These are phyloP conservation scores for Glonium stellatum DNA, from an alignment of 495 filamentous ascomycete species.

Conservation along the genomic window DNA sequence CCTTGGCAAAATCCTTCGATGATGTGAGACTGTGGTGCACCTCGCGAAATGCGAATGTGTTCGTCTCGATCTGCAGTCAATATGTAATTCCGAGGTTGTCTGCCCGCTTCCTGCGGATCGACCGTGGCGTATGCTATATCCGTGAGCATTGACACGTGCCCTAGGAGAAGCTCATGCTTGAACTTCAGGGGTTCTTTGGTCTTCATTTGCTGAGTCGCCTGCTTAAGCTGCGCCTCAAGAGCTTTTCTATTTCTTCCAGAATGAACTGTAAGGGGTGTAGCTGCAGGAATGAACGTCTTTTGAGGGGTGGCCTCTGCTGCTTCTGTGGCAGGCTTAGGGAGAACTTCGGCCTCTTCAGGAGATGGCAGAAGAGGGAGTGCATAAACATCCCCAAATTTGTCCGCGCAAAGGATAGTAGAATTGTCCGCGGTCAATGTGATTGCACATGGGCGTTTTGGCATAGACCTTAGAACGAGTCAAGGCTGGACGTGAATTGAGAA, in stretches of 20 bases:
- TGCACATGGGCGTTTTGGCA: constrained; percentile 83
- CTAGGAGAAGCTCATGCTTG: constrained; percentile 68
- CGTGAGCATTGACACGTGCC: constrained; percentile 90
- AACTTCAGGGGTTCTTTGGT: constrained; percentile 48
- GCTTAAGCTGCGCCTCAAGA: constrained; percentile 62
- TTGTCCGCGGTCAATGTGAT: constrained; percentile 62
- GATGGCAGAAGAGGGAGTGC: constrained; percentile 66
- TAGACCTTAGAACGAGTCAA: constrained; percentile 46
- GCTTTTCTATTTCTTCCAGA: constrained; percentile 68
- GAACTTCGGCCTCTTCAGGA: constrained; percentile 24
- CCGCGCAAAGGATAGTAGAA: constrained; percentile 65
- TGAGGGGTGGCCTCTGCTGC: constrained; percentile 12
- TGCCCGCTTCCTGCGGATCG: constrained; percentile 14
- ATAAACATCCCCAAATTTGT: constrained; percentile 97
- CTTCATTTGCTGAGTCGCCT: constrained; percentile 39
- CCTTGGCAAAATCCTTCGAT: constrained; percentile 87
- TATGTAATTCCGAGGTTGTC: constrained; percentile 54
- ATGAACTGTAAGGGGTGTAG: constrained; percentile 73
- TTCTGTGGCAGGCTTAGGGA: constrained; percentile 12
- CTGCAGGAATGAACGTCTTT: constrained; percentile 49
- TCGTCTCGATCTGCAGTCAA: constrained; percentile 91
- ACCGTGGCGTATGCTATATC: constrained; percentile 52
- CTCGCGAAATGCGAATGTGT: constrained; percentile 88
- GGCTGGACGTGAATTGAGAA: background rate
- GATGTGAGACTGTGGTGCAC: constrained; percentile 72